Conservation (phyloP, 176 grass and related monocot genomes). For the Oryza glumipatula region DNA sequence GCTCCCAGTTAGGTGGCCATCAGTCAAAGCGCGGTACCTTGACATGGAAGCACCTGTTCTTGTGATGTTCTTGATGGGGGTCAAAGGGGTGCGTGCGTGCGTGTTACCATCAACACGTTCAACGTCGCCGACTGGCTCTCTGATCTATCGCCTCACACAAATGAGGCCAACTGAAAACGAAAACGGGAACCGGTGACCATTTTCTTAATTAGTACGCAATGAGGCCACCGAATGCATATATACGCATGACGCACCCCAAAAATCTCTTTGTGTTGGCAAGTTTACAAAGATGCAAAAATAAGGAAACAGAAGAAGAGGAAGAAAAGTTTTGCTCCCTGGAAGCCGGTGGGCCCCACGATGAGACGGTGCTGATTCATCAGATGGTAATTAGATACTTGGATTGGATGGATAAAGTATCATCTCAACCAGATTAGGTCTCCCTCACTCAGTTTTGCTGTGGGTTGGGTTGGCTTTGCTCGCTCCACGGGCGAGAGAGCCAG, state of each 20-base stretch:
- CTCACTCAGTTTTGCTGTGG: background rate
- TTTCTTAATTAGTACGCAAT: background rate
- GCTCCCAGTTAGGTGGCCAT: background rate
- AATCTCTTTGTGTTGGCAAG: background rate
- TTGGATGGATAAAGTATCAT: too few relatives aligned
- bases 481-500: background rate
- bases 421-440: background rate
- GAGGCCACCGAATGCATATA: too few relatives aligned
- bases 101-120: slow-evolving; percentile 41
- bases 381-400: background rate
- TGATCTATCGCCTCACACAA: background rate
- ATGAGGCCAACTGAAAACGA: background rate
- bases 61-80: background rate
- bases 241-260: background rate
- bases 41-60: slow-evolving; percentile 11
- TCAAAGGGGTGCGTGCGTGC: slow-evolving; percentile 15
- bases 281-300: background rate
- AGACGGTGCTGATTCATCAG: slow-evolving; percentile 42
- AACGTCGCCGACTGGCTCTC: slow-evolving; percentile 29
- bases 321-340: background rate
- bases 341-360: background rate
- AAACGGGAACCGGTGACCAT: background rate
- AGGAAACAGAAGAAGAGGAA: too few relatives aligned
- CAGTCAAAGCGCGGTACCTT: slow-evolving; percentile 14
- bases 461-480: background rate